Conservation (phyloP, 1,139 yeast species). For the Pichia sp. region DNA sequence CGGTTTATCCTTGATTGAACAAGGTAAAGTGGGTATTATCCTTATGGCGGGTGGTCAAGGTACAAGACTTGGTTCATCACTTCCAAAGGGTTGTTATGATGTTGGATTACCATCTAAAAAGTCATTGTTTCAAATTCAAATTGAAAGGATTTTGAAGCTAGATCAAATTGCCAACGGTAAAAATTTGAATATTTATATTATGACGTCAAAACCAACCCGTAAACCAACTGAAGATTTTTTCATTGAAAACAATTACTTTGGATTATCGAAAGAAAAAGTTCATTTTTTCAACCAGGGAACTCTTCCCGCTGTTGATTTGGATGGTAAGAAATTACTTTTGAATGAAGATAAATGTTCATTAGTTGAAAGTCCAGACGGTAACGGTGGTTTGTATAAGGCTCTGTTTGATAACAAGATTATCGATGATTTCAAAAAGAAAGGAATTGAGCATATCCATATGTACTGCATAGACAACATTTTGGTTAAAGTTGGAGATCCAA, state of each 20-base stretch:
- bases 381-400: constrained; percentile 94
- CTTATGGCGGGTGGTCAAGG: constrained; percentile 99
- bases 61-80: constrained; percentile 79
- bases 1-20: constrained; percentile 64
- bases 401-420: constrained; percentile 56
- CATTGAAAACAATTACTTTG: constrained; percentile 53
- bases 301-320: constrained; percentile 73
- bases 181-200: constrained; percentile 73
- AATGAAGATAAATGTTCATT: constrained; percentile 40
- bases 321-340: constrained; percentile 65
- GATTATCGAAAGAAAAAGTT: constrained; percentile 51
- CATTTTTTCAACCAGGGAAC: constrained; percentile 91
- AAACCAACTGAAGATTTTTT: constrained; percentile 69
- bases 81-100: constrained; percentile 91
- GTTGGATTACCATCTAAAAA: constrained; percentile 78
- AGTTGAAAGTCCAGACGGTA: constrained; percentile 94
- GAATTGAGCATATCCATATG: constrained; percentile 87
- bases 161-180: constrained; percentile 37
- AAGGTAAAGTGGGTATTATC: constrained; percentile 77
- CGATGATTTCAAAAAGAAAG: constrained; percentile 58
- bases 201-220: constrained; percentile 94
- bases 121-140: constrained; percentile 86
- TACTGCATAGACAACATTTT: constrained; percentile 94
- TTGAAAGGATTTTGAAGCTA: constrained; percentile 67
- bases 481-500: constrained; percentile 92